These are phyloP conservation scores for Murraya paniculata DNA, from an alignment of 345 rosid genomes.

Conservation along the genomic window DNA sequence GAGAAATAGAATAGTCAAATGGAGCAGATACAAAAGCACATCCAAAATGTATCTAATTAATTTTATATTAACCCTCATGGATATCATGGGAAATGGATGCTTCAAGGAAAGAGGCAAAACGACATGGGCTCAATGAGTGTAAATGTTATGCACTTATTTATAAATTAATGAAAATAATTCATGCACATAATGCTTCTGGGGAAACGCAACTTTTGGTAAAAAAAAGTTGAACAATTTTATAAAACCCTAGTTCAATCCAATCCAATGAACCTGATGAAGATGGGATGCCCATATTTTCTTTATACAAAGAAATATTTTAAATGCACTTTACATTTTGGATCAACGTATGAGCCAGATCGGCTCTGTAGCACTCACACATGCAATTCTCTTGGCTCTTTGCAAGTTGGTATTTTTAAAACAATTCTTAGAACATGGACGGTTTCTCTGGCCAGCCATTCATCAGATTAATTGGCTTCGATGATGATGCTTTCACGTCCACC, in stretches of 20 bases:
- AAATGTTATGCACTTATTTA: neutral
- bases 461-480: neutral
- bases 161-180: neutral
- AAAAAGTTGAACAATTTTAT: neutral
- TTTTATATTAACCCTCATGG: constrained; percentile 3
- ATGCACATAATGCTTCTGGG: neutral
- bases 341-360: too few species aligned
- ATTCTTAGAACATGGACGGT: neutral
- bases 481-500: neutral
- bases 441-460: neutral
- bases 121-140: neutral
- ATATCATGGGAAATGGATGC: constrained; percentile 13
- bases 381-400: neutral
- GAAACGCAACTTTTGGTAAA: constrained; percentile 1
- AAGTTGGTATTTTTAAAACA: neutral
- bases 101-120: neutral
- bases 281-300: too few species aligned
- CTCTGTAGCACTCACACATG: neutral
- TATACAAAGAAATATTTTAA: too few species aligned
- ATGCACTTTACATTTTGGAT: too few species aligned
- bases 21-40: constrained; percentile 18
- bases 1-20: constrained; percentile 17
- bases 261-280: too few species aligned
- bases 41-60: neutral
- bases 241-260: neutral